Evolutionary conservation across 2,329 filamentous ascomycete species (phyloP), one percentile per base, ranked within the genome.

Genomic region (Penicillium sp.): DNA sequence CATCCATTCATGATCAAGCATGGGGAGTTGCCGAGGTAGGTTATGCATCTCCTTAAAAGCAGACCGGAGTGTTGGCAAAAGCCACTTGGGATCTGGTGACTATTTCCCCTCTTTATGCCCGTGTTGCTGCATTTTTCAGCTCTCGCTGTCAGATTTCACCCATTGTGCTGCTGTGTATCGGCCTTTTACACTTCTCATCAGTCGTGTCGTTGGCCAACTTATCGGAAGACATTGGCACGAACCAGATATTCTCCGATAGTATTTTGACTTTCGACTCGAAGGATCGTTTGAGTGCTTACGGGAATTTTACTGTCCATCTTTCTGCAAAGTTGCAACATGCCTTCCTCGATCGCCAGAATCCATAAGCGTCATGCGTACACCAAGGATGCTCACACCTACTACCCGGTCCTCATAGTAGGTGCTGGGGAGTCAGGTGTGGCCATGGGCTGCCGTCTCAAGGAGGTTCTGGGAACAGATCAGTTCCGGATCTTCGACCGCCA

Each of bases 371-470:
- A 69, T 57, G 61, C 61, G 13, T 71, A 72, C 50, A 64, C 65
- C 33, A 65, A 67, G 37, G 55, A 69, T 49, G 68, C 65, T 38
- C 73, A 74, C 49, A 73, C 69, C 7, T 76, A 74, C 57, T 73
- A 72, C 40, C 78, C 77, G 1, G 72, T 82, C 44, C 62, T 79
- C 42, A 78, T 83, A 57, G 76, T 86, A 33, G 83, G 83, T 25
- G 77, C 79, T 1, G 83, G 83, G 11, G 78, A 82, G 57, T 82
- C 81, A 0, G 83, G 77, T 16, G 82, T 86, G 47, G 80, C 79
- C 2, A 77, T 84, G 60, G 82, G 78, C 7, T 81, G 79, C 35
- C 77, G 78, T 19, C 64, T 86, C 43, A 79, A 81, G 57, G 70
- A 79, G 14, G 76, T 76, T 64, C 75, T 84, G 35, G 76, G 75